Base-by-base conservation (phyloP, 768 basidiomycete species). In the Dioszegia hungarica region DNA sequence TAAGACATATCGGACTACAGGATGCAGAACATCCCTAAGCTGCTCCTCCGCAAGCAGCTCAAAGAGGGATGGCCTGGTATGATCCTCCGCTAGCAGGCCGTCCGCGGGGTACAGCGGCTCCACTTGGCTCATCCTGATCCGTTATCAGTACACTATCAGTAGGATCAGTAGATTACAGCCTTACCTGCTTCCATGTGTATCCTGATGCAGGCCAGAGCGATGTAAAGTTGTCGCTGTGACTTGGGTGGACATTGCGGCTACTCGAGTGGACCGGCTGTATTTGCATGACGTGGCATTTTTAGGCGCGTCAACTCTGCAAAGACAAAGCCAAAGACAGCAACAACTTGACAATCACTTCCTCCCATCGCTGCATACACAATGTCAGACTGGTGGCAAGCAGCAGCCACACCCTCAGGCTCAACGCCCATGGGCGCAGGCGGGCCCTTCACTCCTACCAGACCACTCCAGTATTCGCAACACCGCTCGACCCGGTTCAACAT, bases 11-110 rank as follows among this genome's bases (percentile, higher is more conserved):
- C 93, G 90, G 71, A 95, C 79, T 14, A 93, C 91, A 31, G 94
- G 94, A 68, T 97, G 93, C 12, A 98, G 81, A 6, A 95, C 81
- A 72, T 93, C 90, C 57, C 88, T 80, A 19, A 98, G 83, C 73
- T 97, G 92, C 64, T 95, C 93, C 75, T 95, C 89, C 6, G 90
- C 91, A 36, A 95, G 80, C 11, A 97, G 83, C 72, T 97, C 93
- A 67, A 94, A 97, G 14, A 95, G 77, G 11, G 76, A 77, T 12
- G 78, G 78, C 15, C 66, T 38, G 29, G 36, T 28, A 28, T 57
- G 59, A 34, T 49, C 41, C 24, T 38, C 2, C 19, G 46, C 25
- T 5, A 22, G 22, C n/a, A 15, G 9, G 9, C 15, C 27, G 28
- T 24, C 28, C 3, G 14, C 33, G 3, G 49, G 49, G 43, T 54